Evolutionary conservation across 495 filamentous ascomycete genomes (phyloP), one percentile per base, ranked within the genome.

Genomic region (Aspergillus sclerotioniger): DNA sequence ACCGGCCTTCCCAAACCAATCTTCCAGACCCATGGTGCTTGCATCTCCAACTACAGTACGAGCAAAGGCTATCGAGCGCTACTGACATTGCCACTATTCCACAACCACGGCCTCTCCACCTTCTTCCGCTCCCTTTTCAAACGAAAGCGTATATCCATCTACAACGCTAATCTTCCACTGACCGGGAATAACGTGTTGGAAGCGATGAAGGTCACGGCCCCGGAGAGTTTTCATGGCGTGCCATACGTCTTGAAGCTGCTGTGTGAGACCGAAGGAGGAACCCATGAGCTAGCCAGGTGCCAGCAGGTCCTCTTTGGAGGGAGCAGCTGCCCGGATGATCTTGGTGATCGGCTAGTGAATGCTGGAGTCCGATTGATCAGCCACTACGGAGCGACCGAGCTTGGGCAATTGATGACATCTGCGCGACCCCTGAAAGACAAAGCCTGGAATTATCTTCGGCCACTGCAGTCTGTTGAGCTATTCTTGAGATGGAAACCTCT

Each of bases 391-490:
- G 68, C 69, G 56, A 84, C 83, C 0, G 83, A 86, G 49, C 76
- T 76, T 4, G 82, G 81, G 17, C 77, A 80, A 47, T 67, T 85
- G 12, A 81, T 85, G 78, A 83, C 76, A 25, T 84, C 80, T 1
- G 74, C 76, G 37, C 64, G 74, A 8, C 48, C 59, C 0, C 45
- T 59, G 0, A 63, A 56, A 2, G 87, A 90, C 58, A 80, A 70
- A 32, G 77, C 82, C 7, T 90, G 86, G 86, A 77, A 88, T 54
- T 89, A 87, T 57, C 74, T 90, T 28, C 78, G 86, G 12, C 62
- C 70, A 1, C 60, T 64, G 39, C 58, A 68, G 0, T 61, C 58
- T 1, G 63, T 73, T 6, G 63, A 72, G 0, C 59, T 67, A 3
- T 63, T 66, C 25, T 60, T 86, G 5, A 51, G 65, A 0, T 87